Percentiles rank a stretch among this genome's conserved stretches.
These are phyloP conservation scores for Solanum chacoense DNA, from an alignment of 305 asterid genomes.

Conservation along the genomic window DNA sequence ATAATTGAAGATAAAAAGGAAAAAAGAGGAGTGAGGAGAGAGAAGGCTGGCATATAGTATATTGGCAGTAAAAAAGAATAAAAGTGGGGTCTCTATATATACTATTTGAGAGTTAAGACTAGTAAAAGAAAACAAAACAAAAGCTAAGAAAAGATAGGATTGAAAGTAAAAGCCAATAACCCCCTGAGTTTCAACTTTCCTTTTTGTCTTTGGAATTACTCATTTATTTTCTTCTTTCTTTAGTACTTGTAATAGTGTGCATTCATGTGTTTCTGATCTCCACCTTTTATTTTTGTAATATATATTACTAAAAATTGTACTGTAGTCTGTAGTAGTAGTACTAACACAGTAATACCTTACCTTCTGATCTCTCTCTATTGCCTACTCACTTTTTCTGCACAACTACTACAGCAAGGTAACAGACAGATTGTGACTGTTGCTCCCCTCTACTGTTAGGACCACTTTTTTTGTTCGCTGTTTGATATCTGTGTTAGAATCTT, in stretches of 20 bases:
- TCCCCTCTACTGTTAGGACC: neutral
- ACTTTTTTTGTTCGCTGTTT: neutral
- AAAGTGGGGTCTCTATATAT: neutral
- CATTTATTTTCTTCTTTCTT: neutral
- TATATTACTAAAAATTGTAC: neutral
- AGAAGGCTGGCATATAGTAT: neutral
- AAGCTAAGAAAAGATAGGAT: slow-evolving; percentile 19
- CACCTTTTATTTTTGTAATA: neutral
- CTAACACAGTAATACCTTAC: neutral
- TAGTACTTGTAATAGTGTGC: neutral
- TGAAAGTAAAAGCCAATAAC: slow-evolving; percentile 12
- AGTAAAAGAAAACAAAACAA: slow-evolving; percentile 1
- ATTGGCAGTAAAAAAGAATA: slow-evolving; percentile 4
- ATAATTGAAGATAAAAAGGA: neutral
- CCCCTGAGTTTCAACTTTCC: slow-evolving; percentile 16
- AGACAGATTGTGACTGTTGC: neutral
- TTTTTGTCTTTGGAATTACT: slow-evolving; percentile 22
- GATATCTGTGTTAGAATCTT: neutral
- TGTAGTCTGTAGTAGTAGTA: neutral
- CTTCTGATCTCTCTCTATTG: neutral
- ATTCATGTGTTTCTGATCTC: slow-evolving; percentile 1
- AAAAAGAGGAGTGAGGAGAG: neutral
- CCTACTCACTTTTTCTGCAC: neutral
- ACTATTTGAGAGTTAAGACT: neutral
- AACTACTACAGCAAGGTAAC: neutral